Conservation (phyloP, 495 filamentous ascomycete genomes). For the Aspergillus leporis region DNA sequence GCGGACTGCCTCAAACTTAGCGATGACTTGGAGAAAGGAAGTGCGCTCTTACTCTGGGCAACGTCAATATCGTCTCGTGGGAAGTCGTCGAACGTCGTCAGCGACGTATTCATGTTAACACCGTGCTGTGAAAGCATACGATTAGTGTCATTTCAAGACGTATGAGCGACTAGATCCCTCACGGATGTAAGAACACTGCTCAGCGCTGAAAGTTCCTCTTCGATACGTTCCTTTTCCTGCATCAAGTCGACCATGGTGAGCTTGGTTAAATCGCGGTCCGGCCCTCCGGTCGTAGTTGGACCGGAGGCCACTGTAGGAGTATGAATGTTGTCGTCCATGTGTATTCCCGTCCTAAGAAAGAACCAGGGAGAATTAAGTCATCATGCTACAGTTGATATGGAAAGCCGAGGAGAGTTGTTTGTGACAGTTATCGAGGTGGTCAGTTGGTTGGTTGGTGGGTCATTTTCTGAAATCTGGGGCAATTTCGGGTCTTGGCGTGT, state of each 20-base stretch:
- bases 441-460: constrained; percentile 13
- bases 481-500: constrained; percentile 3
- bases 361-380: constrained; percentile 6
- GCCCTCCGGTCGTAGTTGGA: constrained; percentile 54
- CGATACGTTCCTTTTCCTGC: constrained; percentile 74
- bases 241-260: constrained; percentile 65
- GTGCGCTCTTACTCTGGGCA: constrained; percentile 71
- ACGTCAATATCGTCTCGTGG: constrained; percentile 93
- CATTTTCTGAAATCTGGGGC: constrained; percentile 7
- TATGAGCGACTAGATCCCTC: constrained; percentile 28
- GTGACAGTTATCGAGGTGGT: constrained; percentile 4
- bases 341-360: constrained; percentile 39
- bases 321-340: constrained; percentile 70
- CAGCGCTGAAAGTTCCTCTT: constrained; percentile 81
- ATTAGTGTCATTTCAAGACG: background rate
- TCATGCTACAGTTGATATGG: background rate
- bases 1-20: constrained; percentile 60
- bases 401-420: background rate
- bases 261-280: constrained; percentile 53
- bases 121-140: constrained; percentile 61
- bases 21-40: background rate
- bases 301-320: constrained; percentile 75
- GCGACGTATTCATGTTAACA: constrained; percentile 85
- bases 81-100: constrained; percentile 91
- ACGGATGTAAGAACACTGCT: constrained; percentile 87